Base-by-base conservation (phyloP, 2,329 filamentous ascomycete species). In the Taxawa tesnikishii region DNA sequence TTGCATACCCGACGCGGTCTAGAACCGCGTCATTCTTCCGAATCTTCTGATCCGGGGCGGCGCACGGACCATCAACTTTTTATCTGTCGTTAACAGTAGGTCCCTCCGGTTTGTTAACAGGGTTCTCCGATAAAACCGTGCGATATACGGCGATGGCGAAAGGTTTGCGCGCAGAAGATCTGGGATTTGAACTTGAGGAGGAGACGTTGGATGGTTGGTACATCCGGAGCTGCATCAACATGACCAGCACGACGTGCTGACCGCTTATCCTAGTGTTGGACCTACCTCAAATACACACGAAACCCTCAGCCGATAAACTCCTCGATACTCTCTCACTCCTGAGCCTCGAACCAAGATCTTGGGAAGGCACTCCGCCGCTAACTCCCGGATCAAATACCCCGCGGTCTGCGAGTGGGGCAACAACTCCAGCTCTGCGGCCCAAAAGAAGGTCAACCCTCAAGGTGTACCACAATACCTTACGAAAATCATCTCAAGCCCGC, bases 211-310 rank as follows among this genome's bases (percentile, higher is more conserved):
- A 54, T 37, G 52, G 52, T 54, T 38, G 16, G 37, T 18, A 9
- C 47, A 75, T 74, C 37, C 62, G 77, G n/a, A n/a, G n/a, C n/a
- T n/a, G n/a, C 37, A 13, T 14, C 7, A 10, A 4, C 7, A 26
- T 16, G 23, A 12, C 15, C 10, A 16, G 9, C n/a, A 11, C 19
- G 8, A 14, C 17, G 5, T 16, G 15, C 37, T 41, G 31, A 41
- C 32, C 12, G n/a, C n/a, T n/a, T n/a, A n/a, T n/a, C n/a, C 7
- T 47, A 77, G 75, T 75, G 36, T 62, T 79, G 36, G 81, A 88
- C 49, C 71, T 94, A 15, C 83, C 85, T n/a, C 82, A 85, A 48
- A 67, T 88, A 40, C 83, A 85, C 68, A 72, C 79, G 46, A 79
- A 73, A 48, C 87, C 87, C 5, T 63, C 74, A 13, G 76, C 73